Evolutionary conservation across 2,329 filamentous ascomycete genomes (phyloP).

Genomic region (Scedosporium dehoogii): DNA sequence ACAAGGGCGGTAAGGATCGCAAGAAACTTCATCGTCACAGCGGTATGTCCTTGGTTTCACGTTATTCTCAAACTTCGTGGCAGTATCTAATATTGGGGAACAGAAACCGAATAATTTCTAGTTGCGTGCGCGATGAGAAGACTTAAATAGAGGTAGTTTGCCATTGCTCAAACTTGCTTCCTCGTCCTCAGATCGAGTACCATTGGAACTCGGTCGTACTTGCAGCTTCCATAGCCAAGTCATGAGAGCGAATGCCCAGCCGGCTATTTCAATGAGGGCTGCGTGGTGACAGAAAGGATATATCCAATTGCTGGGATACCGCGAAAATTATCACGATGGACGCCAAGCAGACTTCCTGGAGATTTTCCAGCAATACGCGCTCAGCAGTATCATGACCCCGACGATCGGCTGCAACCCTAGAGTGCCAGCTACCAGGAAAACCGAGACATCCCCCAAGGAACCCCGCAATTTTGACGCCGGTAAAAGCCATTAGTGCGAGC

Average conservation of each 20-base stretch:
- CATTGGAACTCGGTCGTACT: background rate
- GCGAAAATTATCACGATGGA: background rate
- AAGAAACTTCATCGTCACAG: background rate
- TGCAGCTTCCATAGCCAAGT: background rate
- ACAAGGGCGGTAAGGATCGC: background rate
- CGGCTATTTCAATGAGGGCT: background rate
- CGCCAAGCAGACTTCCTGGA: background rate
- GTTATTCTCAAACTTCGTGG: background rate
- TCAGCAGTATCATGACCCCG: background rate
- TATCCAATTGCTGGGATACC: background rate
- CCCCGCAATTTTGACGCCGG: background rate
- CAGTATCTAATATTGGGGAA: too few relatives aligned
- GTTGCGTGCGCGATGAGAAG: too few relatives aligned
- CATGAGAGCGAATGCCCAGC: background rate
- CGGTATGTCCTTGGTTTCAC: background rate
- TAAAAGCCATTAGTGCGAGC: background rate
- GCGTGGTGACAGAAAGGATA: background rate
- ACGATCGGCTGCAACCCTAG: background rate
- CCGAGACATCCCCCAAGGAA: background rate
- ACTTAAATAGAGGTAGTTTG: too few relatives aligned
- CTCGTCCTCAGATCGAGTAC: background rate
- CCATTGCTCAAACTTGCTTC: background rate
- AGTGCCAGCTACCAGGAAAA: background rate
- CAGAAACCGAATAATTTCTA: too few relatives aligned
- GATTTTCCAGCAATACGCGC: background rate